Evolutionary conservation across 371 early-diverging fungal genomes (phyloP).

Genomic region (Nematocida sp.): DNA sequence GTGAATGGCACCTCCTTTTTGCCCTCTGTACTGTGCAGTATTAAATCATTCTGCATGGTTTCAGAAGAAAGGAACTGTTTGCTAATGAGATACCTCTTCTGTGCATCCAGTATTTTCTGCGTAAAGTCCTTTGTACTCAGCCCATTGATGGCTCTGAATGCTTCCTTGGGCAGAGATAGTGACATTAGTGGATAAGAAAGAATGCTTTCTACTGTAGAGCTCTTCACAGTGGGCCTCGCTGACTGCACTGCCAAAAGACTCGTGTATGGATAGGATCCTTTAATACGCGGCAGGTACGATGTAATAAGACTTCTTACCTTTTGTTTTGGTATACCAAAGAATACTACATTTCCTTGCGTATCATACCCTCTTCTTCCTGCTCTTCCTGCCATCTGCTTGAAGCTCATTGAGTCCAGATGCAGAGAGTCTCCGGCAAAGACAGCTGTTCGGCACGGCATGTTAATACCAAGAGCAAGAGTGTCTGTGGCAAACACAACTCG

Average conservation of each 20-base stretch:
- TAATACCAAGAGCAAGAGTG: conserved; percentile 73
- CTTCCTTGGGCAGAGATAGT: conserved; percentile 15
- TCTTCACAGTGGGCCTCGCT: conserved; percentile 9
- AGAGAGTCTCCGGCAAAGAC: conserved; percentile 73
- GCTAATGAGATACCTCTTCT: conserved; percentile 16
- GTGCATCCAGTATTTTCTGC: conserved; percentile 25
- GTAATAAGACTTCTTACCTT: conserved; percentile 70
- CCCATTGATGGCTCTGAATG: not conserved
- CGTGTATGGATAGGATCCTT: conserved; percentile 71
- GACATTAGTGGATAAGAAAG: conserved; percentile 48
- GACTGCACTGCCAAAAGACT: conserved; percentile 62
- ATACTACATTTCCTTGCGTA: conserved; percentile 72
- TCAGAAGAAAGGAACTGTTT: conserved; percentile 17
- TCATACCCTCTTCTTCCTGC: conserved; percentile 74
- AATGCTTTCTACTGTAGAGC: conserved; percentile 9
- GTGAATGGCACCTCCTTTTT: not conserved
- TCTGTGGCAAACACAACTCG: conserved; percentile 73
- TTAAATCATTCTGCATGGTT: not conserved
- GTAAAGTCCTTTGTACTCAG: not conserved
- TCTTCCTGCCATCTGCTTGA: conserved; percentile 73
- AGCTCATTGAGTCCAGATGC: conserved; percentile 71
- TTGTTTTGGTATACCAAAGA: conserved; percentile 68
- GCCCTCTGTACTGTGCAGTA: not conserved
- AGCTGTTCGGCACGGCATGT: conserved; percentile 73
- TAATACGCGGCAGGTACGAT: conserved; percentile 71